Percentiles rank a stretch among this genome's conserved stretches.
These are phyloP conservation scores for Ophiostoma sp. DNA, from an alignment of 2,329 filamentous ascomycete species.

Conservation along the genomic window DNA sequence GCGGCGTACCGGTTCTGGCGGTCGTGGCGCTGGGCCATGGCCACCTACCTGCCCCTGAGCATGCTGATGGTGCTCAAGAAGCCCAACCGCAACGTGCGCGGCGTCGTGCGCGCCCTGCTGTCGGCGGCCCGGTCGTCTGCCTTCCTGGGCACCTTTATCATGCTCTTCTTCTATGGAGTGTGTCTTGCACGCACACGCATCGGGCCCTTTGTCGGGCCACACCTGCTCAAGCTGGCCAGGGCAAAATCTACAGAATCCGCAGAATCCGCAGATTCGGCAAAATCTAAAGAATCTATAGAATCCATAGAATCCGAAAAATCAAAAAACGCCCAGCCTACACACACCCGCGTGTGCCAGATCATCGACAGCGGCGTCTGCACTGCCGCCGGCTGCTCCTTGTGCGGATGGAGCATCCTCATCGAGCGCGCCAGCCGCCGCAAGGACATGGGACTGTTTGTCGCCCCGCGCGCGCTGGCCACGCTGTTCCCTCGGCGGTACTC, in stretches of 20 bases:
- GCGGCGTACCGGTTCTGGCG: constrained; percentile 61
- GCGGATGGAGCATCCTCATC: constrained; percentile 75
- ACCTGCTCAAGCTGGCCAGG: background rate
- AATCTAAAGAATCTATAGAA: no score
- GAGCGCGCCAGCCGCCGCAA: constrained; percentile 62
- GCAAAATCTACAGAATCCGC: background rate
- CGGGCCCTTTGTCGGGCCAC: constrained; percentile 53
- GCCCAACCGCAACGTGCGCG: constrained; percentile 38
- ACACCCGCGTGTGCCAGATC: constrained; percentile 39
- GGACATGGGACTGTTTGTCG: constrained; percentile 75
- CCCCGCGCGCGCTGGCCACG: constrained; percentile 70
- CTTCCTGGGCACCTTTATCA: constrained; percentile 72
- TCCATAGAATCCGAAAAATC: no score
- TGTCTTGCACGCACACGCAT: constrained; percentile 70
- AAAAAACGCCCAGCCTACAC: background rate
- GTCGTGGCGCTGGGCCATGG: constrained; percentile 68
- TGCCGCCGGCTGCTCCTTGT: constrained; percentile 64
- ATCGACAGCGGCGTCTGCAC: constrained; percentile 65
- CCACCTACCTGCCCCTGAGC: constrained; percentile 71
- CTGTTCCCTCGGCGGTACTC: constrained; percentile 66
- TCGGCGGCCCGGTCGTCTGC: constrained; percentile 58
- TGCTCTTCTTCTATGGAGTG: constrained; percentile 78
- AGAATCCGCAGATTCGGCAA: no score
- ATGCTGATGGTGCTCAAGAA: constrained; percentile 54
- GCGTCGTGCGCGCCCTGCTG: constrained; percentile 36